Base-by-base conservation (phyloP, 352 stramenopile genomes). In the Globisporangium echinulatum region DNA sequence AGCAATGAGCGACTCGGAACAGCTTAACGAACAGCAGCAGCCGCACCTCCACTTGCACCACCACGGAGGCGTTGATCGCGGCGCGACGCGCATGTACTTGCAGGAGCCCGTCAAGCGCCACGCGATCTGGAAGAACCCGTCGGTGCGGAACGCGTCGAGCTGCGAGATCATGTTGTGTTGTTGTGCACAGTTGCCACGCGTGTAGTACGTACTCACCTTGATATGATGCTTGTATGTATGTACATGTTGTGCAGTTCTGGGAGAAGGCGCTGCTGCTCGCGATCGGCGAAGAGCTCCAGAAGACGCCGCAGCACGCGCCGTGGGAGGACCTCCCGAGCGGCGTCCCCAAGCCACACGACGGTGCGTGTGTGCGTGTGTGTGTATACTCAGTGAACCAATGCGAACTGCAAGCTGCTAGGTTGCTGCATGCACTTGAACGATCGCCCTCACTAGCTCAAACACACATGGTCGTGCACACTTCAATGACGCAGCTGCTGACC, bases 61-160 rank as follows among this genome's bases (percentile, higher is more conserved):
- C 33, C 57, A 63, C 36, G 56, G 61, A 0, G 55, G 49, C 4
- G 19, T 64, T 43, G 48, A 63, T 9, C 75, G 82, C 6, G 82
- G 82, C 13, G 72, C 73, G 2, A 70, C 74, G 37, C 79, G 85
- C 14, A 87, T 76, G 15, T 94, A 94, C 49, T 53, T 92, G 7
- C 85, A 94, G 58, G 79, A 88, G 62, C 69, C 92, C 60, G 75
- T 92, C n/a, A 94, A 92, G 62, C 83, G 83, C 38, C 85, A 94
- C 61, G 59, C 67, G 15, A 92, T 94, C 67, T 94, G 85, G 85
- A 91, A 89, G 58, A 88, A 83, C 42, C 82, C 85, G 1, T 75
- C 79, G 53, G 78, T 85, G 43, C 71, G 72, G 25, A 1, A 25
- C 25, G 25, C 25, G 25, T 25, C 25, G 25, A 25, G 25, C 25